Evolutionary conservation across 441 rosid species (phyloP), one percentile per base, ranked within the genome.

Genomic region (Jatropha multifida): DNA sequence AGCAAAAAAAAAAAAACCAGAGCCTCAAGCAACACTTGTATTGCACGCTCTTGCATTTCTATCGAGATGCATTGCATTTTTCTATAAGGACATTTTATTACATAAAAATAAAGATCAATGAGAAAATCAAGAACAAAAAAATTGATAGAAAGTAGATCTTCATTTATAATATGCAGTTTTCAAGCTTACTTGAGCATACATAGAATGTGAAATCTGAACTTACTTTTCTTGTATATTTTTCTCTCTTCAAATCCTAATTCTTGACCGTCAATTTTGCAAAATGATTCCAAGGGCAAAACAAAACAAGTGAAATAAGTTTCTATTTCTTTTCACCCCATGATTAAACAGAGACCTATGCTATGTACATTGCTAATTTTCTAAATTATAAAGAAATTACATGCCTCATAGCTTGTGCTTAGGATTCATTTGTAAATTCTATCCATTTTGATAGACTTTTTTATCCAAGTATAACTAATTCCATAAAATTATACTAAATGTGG

Each of bases 321-420:
- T 32, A 20, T 42, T 71, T 26, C 65, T 26, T 70, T 59, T 23
- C 15, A 18, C 13, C 59, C 5, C 12, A 2, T 1, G 17, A 38
- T 52, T 52, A 72, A 42, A 76, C 37, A 59, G 32, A 49, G 49
- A 56, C 74, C 75, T 75, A 51, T 73, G 23, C 68, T 77, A 79
- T 81, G 48, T 73, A 78, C 82, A 79, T 65, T 46, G 49, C 46
- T 68, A 58, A 65, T 27, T 70, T 46, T 60, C 72, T 70, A 59
- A 51, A 75, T 17, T 54, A 72, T 63, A 69, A 44, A 44, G 7
- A 44, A 42, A 26, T 17, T 59, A 17, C 42, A 48, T 59, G 11
- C 37, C 18, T 59, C 32, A 32, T 32, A 32, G 32, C 32, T 32
- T 32, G 1, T 32, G 32, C 32, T 32, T 32, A 32, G 32, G 2